Conservation (phyloP, 225 moss, liverwort and hornwort genomes). For the Polytrichum formosum region DNA sequence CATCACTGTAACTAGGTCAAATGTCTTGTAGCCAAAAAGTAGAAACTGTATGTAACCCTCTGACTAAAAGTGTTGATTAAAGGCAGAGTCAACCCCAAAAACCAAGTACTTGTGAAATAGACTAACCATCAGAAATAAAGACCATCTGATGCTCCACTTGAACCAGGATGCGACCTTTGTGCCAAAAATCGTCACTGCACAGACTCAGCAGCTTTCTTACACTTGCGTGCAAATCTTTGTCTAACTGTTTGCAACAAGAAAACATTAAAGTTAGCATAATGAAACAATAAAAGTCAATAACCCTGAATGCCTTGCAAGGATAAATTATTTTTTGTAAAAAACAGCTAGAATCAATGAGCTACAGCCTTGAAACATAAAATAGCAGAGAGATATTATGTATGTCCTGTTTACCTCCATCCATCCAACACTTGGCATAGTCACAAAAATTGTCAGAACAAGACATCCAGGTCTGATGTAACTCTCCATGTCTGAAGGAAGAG, state of each 20-base stretch:
- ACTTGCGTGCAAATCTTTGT: conserved; percentile 57
- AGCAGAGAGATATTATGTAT: not conserved
- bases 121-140: conserved; percentile 65
- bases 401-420: conserved; percentile 51
- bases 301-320: too few relatives aligned
- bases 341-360: too few relatives aligned
- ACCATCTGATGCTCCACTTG: conserved; percentile 75
- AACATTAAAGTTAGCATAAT: too few relatives aligned
- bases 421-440: conserved; percentile 61
- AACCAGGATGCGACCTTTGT: conserved; percentile 68
- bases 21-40: not conserved
- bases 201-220: conserved; percentile 48
- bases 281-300: too few relatives aligned
- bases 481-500: conserved; percentile 84
- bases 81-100: too few relatives aligned
- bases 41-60: too few relatives aligned
- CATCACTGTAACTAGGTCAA: not conserved
- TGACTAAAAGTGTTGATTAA: too few relatives aligned
- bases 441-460: conserved; percentile 70
- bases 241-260: conserved; percentile 43
- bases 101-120: not conserved
- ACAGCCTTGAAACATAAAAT: too few relatives aligned
- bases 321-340: too few relatives aligned
- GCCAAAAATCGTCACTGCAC: conserved; percentile 61
- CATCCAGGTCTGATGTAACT: conserved; percentile 89